Percentiles rank a stretch among this genome's conserved stretches.
phyloP scores from a whole-genome alignment of 1,284 basidiomycete genomes.

The Bjerkandera adusta region DNA sequence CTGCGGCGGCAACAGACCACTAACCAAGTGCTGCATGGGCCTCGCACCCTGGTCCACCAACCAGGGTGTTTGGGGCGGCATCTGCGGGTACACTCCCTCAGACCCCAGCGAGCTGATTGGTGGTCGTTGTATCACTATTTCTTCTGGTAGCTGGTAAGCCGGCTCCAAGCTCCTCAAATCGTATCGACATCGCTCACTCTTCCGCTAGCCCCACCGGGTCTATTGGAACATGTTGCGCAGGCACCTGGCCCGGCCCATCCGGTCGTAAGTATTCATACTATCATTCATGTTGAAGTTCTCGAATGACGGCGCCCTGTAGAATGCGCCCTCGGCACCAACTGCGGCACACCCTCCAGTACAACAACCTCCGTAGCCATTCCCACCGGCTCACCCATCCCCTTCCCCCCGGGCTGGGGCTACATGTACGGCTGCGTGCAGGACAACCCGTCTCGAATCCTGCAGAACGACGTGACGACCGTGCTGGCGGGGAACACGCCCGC shows the following conservation, averaged over 20 bases:
- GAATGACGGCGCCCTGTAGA: no score
- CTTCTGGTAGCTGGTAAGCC: constrained; percentile 1
- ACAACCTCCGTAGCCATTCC: neutral
- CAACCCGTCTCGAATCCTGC: constrained; percentile 16
- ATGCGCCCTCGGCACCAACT: constrained; percentile 4
- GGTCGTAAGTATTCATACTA: neutral
- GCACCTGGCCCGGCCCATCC: constrained; percentile 1
- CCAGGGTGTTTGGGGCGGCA: constrained; percentile 2
- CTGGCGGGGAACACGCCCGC: constrained; percentile 21
- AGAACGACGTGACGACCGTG: constrained; percentile 14
- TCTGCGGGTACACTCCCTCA: constrained; percentile 11
- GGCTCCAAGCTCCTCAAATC: neutral
- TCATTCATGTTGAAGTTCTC: neutral
- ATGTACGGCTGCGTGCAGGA: constrained; percentile 2
- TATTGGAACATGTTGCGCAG: neutral
- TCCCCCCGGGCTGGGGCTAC: constrained; percentile 2
- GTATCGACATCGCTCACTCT: constrained; percentile 14
- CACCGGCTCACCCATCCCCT: neutral
- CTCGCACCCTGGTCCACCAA: constrained; percentile 8
- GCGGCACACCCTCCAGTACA: neutral
- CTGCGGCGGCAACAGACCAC: constrained; percentile 3
- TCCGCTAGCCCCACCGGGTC: neutral
- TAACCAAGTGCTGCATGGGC: constrained; percentile 4
- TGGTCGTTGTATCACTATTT: constrained; percentile 1
- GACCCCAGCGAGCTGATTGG: constrained; percentile 4